Evolutionary conservation across 2,329 filamentous ascomycete species (phyloP).

Genomic region (Aspergillus ustus): DNA sequence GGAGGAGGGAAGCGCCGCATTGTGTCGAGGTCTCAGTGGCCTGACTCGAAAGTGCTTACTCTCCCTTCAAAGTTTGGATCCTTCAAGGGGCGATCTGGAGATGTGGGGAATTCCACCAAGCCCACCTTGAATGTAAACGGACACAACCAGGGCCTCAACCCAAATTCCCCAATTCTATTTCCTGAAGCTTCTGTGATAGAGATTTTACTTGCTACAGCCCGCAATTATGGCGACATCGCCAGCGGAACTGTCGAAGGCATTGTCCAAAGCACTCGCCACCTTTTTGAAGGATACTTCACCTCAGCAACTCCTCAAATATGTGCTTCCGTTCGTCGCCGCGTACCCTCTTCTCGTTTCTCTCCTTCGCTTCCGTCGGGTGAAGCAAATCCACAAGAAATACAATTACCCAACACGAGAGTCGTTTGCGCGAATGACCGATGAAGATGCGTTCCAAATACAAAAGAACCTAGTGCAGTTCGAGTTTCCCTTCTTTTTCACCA

Average conservation of each 20-base stretch:
- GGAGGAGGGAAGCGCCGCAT: not conserved
- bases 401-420: conserved; percentile 52
- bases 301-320: conserved; percentile 29
- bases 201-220: not conserved
- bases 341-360: conserved; percentile 34
- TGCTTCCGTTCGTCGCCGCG: conserved; percentile 26
- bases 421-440: conserved; percentile 58
- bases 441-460: conserved; percentile 58
- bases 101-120: not conserved
- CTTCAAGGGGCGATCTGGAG: not conserved
- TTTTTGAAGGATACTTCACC: conserved; percentile 10
- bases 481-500: conserved; percentile 59
- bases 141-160: not conserved
- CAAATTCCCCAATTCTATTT: not conserved
- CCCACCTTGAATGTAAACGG: not conserved
- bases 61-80: not conserved
- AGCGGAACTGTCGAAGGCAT: not conserved
- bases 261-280: not conserved
- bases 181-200: not conserved
- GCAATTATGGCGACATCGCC: not conserved
- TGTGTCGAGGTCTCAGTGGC: not conserved
- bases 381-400: conserved; percentile 47
- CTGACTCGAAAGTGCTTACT: not conserved
- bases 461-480: conserved; percentile 54
- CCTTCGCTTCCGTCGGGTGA: conserved; percentile 40